Evolutionary conservation across 139 green algal species (phyloP).

Genomic region (Chlorella sorokiniana): DNA sequence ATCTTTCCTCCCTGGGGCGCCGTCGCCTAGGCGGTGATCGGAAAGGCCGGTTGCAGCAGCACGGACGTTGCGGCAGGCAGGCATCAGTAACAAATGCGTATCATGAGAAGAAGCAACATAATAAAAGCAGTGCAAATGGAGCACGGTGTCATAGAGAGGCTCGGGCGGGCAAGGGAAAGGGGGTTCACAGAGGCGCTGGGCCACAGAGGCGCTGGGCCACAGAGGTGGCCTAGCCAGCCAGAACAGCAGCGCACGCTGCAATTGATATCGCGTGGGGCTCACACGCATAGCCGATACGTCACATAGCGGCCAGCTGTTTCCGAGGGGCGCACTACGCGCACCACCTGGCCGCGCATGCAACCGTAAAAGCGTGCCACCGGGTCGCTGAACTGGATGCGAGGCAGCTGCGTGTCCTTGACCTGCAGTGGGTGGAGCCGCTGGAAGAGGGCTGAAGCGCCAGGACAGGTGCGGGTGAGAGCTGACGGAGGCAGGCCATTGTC

Average conservation of each 20-base stretch:
- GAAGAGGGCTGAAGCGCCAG: too few relatives aligned
- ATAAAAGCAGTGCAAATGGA: not conserved
- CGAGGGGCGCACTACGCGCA: conserved; percentile 89
- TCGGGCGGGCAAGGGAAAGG: not conserved
- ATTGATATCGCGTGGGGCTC: not conserved
- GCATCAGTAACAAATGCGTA: too few relatives aligned
- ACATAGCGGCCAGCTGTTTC: conserved; percentile 97
- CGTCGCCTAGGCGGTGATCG: too few relatives aligned
- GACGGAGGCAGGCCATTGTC: too few relatives aligned
- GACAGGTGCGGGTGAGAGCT: too few relatives aligned
- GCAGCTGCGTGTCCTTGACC: conserved; percentile 96
- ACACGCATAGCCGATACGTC: conserved; percentile 85
- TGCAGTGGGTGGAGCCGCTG: too few relatives aligned
- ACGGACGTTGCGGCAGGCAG: too few relatives aligned
- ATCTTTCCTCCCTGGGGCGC: too few relatives aligned
- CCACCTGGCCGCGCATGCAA: conserved; percentile 89
- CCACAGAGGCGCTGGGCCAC: not conserved
- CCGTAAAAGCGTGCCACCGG: conserved; percentile 95
- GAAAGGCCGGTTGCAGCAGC: too few relatives aligned
- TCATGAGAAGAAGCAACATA: not conserved
- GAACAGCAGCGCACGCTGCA: not conserved
- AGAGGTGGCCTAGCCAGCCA: not conserved
- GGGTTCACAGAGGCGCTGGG: not conserved
- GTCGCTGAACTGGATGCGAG: conserved; percentile 89
- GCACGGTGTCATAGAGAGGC: not conserved